A percentile compares a stretch with the other conserved stretches of the same genome.
These are phyloP conservation scores for Sporothrix inflata DNA, from an alignment of 2,329 filamentous ascomycete genomes.

Conservation along the genomic window DNA sequence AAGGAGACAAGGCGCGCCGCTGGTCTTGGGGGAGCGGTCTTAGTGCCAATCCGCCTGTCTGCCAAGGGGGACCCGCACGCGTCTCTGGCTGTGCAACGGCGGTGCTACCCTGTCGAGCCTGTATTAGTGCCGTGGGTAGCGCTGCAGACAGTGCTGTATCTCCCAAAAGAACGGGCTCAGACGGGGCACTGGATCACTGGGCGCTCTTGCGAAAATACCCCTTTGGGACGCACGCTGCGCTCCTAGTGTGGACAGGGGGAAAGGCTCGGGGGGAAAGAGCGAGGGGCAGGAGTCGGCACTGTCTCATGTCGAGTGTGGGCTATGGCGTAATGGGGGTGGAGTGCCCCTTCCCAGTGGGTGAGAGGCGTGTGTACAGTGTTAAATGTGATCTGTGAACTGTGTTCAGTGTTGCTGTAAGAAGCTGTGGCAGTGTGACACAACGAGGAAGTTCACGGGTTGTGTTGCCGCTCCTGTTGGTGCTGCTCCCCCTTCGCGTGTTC, in stretches of 20 bases:
- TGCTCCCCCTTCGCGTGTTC: slow-evolving; percentile 9
- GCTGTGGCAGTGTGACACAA: too few relatives aligned
- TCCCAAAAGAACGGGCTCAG: too few relatives aligned
- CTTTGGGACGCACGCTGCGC: background rate
- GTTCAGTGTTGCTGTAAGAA: background rate
- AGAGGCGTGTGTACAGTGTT: background rate
- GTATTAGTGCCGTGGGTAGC: background rate
- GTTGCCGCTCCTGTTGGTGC: background rate
- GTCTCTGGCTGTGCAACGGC: slow-evolving; percentile 20
- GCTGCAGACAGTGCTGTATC: background rate
- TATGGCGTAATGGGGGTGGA: background rate
- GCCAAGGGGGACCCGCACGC: background rate
- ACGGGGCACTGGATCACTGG: too few relatives aligned
- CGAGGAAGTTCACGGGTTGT: too few relatives aligned
- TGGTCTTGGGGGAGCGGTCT: background rate
- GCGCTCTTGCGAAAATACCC: slow-evolving; percentile 6
- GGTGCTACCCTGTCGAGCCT: background rate
- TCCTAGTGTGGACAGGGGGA: background rate
- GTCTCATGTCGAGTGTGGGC: slow-evolving; percentile 8
- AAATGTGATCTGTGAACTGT: background rate
- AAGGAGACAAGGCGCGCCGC: background rate
- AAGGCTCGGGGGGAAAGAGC: background rate
- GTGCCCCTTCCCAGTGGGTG: background rate
- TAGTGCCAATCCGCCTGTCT: background rate
- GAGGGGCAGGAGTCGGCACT: slow-evolving; percentile 9